These are phyloP conservation scores for Aspergillus uvarum DNA, from an alignment of 2,329 filamentous ascomycete species.

Conservation along the genomic window DNA sequence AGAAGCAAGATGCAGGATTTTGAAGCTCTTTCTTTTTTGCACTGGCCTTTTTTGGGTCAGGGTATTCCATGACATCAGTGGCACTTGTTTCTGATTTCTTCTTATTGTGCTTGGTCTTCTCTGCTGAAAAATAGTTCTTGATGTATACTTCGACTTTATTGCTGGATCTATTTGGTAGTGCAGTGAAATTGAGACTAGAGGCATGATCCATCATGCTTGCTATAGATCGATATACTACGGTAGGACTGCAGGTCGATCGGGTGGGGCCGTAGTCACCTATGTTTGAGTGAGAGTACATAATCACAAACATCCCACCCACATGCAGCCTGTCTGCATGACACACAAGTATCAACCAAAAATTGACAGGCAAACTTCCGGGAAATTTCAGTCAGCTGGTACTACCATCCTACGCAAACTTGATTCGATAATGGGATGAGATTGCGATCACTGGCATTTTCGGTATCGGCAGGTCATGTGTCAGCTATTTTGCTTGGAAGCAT, in stretches of 20 bases:
- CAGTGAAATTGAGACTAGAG: too few relatives aligned
- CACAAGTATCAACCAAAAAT: too few relatives aligned
- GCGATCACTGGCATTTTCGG: neutral
- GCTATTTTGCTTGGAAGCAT: neutral
- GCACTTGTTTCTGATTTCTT: neutral
- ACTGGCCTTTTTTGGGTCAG: neutral
- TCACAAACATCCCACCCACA: too few relatives aligned
- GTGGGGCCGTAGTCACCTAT: neutral
- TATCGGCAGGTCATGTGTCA: neutral
- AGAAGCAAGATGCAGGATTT: too few relatives aligned
- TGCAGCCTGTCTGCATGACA: too few relatives aligned
- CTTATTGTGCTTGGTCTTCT: neutral
- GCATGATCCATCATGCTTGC: neutral
- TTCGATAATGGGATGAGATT: neutral
- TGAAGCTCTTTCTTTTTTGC: neutral
- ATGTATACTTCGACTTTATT: too few relatives aligned
- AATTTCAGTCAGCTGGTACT: neutral
- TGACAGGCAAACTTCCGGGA: too few relatives aligned
- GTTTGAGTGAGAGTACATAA: too few relatives aligned
- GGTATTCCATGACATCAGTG: conserved; percentile 5
- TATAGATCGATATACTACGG: neutral
- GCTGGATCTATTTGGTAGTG: too few relatives aligned
- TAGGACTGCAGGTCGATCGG: neutral
- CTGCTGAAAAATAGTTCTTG: neutral
- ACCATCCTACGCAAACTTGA: neutral